Conservation (phyloP, 805 yeast genomes). For the Starmera pachycereana region DNA sequence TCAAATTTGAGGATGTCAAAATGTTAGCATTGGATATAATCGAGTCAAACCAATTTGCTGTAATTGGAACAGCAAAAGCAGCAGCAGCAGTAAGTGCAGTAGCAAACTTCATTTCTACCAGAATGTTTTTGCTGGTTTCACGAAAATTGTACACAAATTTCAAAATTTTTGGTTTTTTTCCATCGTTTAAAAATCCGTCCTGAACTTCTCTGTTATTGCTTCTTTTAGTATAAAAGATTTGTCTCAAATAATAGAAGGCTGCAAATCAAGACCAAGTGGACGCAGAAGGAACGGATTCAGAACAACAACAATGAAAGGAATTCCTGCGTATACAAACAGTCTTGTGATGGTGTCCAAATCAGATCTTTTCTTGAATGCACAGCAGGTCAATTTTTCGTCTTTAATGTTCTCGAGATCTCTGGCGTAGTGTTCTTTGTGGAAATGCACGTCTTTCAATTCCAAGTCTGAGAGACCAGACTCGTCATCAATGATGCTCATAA, state of each 20-base stretch:
- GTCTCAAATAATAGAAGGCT: not conserved
- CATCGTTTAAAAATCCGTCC: no score
- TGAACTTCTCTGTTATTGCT: no score
- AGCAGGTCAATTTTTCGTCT: conserved; percentile 22
- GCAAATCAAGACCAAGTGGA: conserved; percentile 6
- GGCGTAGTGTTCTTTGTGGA: not conserved
- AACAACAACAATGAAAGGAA: conserved; percentile 43
- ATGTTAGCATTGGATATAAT: no score
- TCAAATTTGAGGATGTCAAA: no score
- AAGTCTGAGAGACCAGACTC: not conserved
- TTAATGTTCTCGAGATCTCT: conserved; percentile 14
- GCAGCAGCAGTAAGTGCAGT: no score
- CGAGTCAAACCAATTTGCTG: no score
- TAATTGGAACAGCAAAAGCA: no score
- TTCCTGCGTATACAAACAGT: conserved; percentile 73
- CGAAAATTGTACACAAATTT: no score
- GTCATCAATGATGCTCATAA: conserved; percentile 6
- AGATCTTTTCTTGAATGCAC: conserved; percentile 50
- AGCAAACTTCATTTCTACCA: no score
- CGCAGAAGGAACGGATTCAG: conserved; percentile 18
- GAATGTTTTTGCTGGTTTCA: no score
- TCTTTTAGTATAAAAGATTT: no score
- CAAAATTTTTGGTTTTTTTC: no score
- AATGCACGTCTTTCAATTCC: not conserved
- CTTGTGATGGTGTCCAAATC: conserved; percentile 73